Evolutionary conservation across 305 asterid genomes (phyloP), one percentile per base, ranked within the genome.

Genomic region (Solanum chacoense): DNA sequence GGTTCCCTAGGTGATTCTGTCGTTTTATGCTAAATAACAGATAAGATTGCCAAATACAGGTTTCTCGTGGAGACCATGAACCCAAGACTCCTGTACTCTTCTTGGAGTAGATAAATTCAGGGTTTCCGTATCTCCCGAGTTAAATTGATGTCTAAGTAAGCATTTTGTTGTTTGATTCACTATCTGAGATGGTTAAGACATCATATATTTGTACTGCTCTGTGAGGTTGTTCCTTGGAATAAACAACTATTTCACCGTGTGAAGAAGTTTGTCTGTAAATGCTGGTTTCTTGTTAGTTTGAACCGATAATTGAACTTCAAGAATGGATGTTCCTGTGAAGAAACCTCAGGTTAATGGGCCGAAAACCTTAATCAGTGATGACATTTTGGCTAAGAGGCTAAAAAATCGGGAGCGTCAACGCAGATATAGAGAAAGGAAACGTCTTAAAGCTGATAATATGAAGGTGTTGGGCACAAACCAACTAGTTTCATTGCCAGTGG

Each of bases 331-430:
- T 88, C 90, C 94, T 69, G 40, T 90, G 77, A 85, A 90, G 86
- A 84, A 90, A 86, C 93, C 93, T 90, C 77, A 76, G 45, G 93
- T 90, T 87, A 93, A 91, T 74, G 91, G 91, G 34, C 94, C 91
- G 76, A 89, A 90, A 38, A 87, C 75, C 59, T 31, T 87, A 80
- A 91, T 86, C 85, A 90, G 89, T 50, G 93, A 93, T 63, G 98
- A 95, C 26, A 29, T 90, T 76, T 92, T 92, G 93, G 93, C 89
- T 29, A 97, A 95, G 31, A 97, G 98, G 81, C 85, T 97, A 84
- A 97, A 97, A 91, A 97, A 95, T 87, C 93, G 98, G 73, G 98
- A 97, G 88, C 92, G 99, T 89, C 98, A 97, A 83, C 98, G 98
- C 81, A 92, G 98, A 88, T 97, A 97, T 85, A 95, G 99, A 90